Conservation (phyloP, 495 filamentous ascomycete species). For the Penicillium lividum region DNA sequence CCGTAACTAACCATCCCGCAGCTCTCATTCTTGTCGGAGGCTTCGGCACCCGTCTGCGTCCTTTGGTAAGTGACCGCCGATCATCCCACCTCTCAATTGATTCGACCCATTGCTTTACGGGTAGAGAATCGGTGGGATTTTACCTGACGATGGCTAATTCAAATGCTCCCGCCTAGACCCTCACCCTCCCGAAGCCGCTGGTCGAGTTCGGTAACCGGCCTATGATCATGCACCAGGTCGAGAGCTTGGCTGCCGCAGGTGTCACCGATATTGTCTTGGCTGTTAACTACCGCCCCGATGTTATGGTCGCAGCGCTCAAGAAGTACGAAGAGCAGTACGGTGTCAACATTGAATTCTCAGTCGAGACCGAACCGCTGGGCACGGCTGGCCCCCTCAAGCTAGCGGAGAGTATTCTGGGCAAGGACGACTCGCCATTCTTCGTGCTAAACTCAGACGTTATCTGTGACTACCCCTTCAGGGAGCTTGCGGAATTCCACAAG, state of each 20-base stretch:
- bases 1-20: slow-evolving; percentile 40
- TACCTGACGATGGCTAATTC: slow-evolving; percentile 11
- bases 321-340: slow-evolving; percentile 91
- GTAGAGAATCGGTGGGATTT: not conserved
- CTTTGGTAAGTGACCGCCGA: slow-evolving; percentile 71
- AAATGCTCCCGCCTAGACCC: slow-evolving; percentile 59
- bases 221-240: slow-evolving; percentile 98
- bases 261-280: slow-evolving; percentile 98
- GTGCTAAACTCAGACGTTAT: slow-evolving; percentile 99
- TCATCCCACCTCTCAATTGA: slow-evolving; percentile 16
- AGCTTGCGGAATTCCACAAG: slow-evolving; percentile 87
- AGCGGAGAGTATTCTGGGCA: slow-evolving; percentile 88
- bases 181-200: slow-evolving; percentile 95
- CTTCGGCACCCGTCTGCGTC: slow-evolving; percentile 96
- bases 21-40: slow-evolving; percentile 99
- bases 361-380: slow-evolving; percentile 93
- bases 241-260: slow-evolving; percentile 90
- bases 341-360: slow-evolving; percentile 92
- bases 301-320: slow-evolving; percentile 80
- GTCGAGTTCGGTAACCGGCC: slow-evolving; percentile 98
- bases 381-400: slow-evolving; percentile 96
- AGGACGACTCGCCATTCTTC: slow-evolving; percentile 94
- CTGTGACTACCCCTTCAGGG: slow-evolving; percentile 94
- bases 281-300: slow-evolving; percentile 97
- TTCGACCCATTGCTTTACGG: slow-evolving; percentile 12